phyloP scores from a whole-genome alignment of 768 basidiomycete genomes.

The Piloderma croceum region DNA sequence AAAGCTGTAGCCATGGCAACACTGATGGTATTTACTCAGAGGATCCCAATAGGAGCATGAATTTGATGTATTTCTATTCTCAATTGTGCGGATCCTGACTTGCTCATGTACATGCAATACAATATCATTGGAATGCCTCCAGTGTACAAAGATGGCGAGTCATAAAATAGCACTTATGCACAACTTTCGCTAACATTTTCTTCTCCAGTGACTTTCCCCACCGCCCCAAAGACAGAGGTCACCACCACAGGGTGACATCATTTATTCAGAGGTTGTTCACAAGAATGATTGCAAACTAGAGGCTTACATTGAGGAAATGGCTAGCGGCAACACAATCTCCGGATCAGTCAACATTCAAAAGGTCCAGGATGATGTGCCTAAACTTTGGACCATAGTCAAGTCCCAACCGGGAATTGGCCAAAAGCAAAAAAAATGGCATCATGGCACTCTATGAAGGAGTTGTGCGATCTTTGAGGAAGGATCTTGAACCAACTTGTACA shows the following conservation, averaged over 20 bases:
- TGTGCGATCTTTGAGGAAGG: conserved; percentile 83
- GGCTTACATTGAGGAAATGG: conserved; percentile 98
- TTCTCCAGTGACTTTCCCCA: too few relatives aligned
- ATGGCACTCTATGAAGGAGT: conserved; percentile 95
- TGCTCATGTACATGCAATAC: too few relatives aligned
- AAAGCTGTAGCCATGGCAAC: too few relatives aligned
- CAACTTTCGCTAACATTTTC: too few relatives aligned
- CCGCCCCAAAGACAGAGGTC: too few relatives aligned
- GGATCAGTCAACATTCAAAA: conserved; percentile 90
- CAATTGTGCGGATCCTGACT: conserved; percentile 91
- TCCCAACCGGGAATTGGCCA: conserved; percentile 95
- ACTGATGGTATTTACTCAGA: too few relatives aligned
- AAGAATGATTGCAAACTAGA: conserved; percentile 96
- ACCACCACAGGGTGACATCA: too few relatives aligned
- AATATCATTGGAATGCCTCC: too few relatives aligned
- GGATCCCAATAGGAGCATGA: too few relatives aligned
- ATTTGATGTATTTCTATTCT: conserved; percentile 93
- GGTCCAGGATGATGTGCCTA: conserved; percentile 93
- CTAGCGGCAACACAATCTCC: conserved; percentile 83
- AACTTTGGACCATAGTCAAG: conserved; percentile 96
- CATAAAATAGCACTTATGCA: neutral
- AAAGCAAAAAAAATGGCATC: conserved; percentile 91
- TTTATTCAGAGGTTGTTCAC: too few relatives aligned
- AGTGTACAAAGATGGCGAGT: conserved; percentile 90
- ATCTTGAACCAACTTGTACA: conserved; percentile 55